These are phyloP conservation scores for Syzygium malaccense DNA, from an alignment of 441 rosid species.

Conservation along the genomic window DNA sequence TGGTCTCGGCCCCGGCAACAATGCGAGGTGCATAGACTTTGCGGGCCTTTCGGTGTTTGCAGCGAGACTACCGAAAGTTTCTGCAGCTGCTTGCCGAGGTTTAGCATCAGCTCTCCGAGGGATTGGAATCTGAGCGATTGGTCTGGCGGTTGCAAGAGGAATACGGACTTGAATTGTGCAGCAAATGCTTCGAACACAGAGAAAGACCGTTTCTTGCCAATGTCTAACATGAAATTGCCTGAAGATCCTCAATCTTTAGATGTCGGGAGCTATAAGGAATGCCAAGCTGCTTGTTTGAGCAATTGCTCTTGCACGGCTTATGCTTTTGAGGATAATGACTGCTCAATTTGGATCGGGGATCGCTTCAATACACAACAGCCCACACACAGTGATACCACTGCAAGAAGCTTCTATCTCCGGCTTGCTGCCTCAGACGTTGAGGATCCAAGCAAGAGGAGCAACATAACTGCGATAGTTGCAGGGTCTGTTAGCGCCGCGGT, in stretches of 20 bases:
- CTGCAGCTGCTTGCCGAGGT: constrained; percentile 50
- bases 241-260: neutral
- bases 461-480: constrained; percentile 13
- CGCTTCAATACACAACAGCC: constrained; percentile 39
- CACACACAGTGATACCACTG: constrained; percentile 21
- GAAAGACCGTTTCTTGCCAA: constrained; percentile 24
- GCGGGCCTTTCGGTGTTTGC: constrained; percentile 47
- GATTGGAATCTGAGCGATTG: constrained; percentile 45
- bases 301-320: constrained; percentile 65
- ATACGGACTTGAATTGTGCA: constrained; percentile 33
- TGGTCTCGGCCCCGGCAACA: constrained; percentile 59
- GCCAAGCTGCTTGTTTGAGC: constrained; percentile 37
- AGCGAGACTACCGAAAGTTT: neutral
- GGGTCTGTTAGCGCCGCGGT: too few relatives aligned
- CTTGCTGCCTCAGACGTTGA: constrained; percentile 51
- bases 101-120: constrained; percentile 15
- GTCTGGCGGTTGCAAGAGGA: constrained; percentile 53
- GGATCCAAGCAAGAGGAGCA: constrained; percentile 19
- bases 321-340: constrained; percentile 21
- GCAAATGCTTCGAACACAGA: constrained; percentile 16
- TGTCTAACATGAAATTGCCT: constrained; percentile 15
- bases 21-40: constrained; percentile 49
- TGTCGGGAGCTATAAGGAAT: constrained; percentile 18
- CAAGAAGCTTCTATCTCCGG: constrained; percentile 32
- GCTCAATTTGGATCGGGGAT: constrained; percentile 41